These are phyloP conservation scores for Diaporthe citrichinensis DNA, from an alignment of 2,329 filamentous ascomycete genomes.

Conservation along the genomic window DNA sequence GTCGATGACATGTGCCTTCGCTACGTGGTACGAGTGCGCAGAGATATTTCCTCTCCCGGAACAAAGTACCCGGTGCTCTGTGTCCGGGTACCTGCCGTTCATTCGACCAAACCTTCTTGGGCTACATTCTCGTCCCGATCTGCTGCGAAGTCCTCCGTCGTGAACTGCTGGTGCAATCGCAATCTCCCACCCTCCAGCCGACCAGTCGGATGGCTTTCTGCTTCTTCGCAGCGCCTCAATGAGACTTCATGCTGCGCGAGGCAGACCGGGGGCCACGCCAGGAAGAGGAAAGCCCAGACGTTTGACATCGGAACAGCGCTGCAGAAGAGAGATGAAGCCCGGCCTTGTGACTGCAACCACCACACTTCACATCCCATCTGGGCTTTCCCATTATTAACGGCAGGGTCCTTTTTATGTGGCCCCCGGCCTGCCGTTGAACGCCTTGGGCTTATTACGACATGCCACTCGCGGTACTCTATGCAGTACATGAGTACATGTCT, in stretches of 20 bases:
- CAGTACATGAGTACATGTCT: background rate
- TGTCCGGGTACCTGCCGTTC: background rate
- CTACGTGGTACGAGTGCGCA: background rate
- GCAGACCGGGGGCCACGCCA: slow-evolving; percentile 20
- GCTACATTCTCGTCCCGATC: slow-evolving; percentile 26
- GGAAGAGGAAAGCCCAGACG: background rate
- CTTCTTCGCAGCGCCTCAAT: slow-evolving; percentile 30
- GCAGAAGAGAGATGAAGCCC: slow-evolving; percentile 32
- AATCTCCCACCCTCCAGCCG: slow-evolving; percentile 30
- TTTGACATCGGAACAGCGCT: slow-evolving; percentile 8
- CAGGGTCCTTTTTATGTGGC: slow-evolving; percentile 14
- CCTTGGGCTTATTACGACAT: slow-evolving; percentile 14
- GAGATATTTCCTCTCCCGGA: background rate
- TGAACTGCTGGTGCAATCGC: slow-evolving; percentile 27
- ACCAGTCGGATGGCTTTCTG: slow-evolving; percentile 30
- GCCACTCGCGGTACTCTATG: background rate
- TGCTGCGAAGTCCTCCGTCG: slow-evolving; percentile 5
- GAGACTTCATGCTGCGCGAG: slow-evolving; percentile 11
- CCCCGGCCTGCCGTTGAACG: slow-evolving; percentile 22
- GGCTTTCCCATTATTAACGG: slow-evolving; percentile 6
- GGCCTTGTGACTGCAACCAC: slow-evolving; percentile 32
- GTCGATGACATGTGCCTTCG: slow-evolving; percentile 16
- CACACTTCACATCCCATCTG: slow-evolving; percentile 8
- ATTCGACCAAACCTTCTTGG: slow-evolving; percentile 16
- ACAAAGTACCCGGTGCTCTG: background rate